These are phyloP conservation scores for Aphanomyces astaci DNA, from an alignment of 352 stramenopile genomes.

Conservation along the genomic window DNA sequence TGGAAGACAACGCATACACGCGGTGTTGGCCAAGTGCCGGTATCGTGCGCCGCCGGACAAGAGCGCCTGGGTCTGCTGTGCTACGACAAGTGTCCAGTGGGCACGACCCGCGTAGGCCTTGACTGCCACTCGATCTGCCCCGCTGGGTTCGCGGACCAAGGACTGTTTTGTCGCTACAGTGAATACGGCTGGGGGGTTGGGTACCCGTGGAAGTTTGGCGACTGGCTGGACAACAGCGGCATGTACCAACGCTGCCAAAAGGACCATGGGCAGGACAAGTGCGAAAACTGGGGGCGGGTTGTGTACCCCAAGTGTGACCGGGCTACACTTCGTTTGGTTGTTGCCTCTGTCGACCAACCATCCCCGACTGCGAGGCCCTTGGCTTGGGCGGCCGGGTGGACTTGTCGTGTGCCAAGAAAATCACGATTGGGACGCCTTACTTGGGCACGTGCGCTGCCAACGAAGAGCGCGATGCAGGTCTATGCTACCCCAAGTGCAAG, in stretches of 20 bases:
- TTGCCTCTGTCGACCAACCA: constrained; percentile 1
- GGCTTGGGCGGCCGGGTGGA: background rate
- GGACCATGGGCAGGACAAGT: background rate
- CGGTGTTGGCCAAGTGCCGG: background rate
- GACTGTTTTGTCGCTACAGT: background rate
- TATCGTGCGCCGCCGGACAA: background rate
- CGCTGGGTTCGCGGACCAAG: background rate
- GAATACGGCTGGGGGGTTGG: background rate
- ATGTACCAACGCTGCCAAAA: background rate
- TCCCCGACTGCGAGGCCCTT: background rate
- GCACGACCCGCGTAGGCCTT: background rate
- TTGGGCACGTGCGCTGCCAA: background rate
- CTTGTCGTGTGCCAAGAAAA: background rate
- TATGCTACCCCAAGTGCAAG: constrained; percentile 5
- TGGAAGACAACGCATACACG: background rate
- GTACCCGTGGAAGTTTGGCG: constrained; percentile 13
- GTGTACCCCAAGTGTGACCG: constrained; percentile 19
- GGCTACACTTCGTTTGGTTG: constrained; percentile 12
- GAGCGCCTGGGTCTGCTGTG: background rate
- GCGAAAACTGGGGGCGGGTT: background rate
- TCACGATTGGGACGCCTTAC: background rate
- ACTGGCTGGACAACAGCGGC: background rate
- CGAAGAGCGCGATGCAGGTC: background rate
- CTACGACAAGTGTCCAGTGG: background rate
- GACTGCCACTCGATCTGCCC: constrained; percentile 7